Percentiles rank a stretch among this genome's conserved stretches.
These are phyloP conservation scores for Acanthamoeba royreba DNA, from an alignment of 208 protist genomes.

Conservation along the genomic window DNA sequence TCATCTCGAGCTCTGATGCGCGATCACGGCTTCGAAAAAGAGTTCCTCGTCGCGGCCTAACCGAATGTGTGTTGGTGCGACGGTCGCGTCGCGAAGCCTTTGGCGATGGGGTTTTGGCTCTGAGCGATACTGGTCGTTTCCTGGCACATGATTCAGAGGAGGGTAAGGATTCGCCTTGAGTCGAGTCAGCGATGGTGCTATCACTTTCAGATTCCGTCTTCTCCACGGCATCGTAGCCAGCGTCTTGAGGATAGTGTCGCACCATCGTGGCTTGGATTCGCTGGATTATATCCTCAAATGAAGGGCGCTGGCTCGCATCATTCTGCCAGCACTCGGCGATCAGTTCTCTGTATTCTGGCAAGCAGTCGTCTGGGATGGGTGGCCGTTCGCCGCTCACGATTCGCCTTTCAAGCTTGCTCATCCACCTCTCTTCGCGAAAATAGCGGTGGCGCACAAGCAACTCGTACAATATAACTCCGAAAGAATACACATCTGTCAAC, in stretches of 20 bases:
- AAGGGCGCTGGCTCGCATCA: not conserved
- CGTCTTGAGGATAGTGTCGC: not conserved
- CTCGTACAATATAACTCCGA: slow-evolving; percentile 62
- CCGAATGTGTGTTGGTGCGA: too few relatives aligned
- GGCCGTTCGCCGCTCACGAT: slow-evolving; percentile 49
- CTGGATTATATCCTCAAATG: not conserved
- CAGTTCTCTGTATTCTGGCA: slow-evolving; percentile 43
- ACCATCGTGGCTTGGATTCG: not conserved
- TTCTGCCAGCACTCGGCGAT: slow-evolving; percentile 28
- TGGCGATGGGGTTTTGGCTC: too few relatives aligned
- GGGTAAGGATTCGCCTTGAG: too few relatives aligned
- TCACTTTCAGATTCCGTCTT: not conserved
- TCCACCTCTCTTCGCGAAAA: slow-evolving; percentile 45
- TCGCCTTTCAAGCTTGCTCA: slow-evolving; percentile 48
- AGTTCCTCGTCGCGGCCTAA: too few relatives aligned
- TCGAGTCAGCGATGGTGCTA: not conserved
- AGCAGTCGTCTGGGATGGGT: not conserved
- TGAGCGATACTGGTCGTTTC: too few relatives aligned
- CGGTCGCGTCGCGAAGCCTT: too few relatives aligned
- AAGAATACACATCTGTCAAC: slow-evolving; percentile 56
- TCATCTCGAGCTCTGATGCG: not conserved
- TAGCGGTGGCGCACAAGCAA: slow-evolving; percentile 40
- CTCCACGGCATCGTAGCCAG: not conserved
- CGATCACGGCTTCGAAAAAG: too few relatives aligned
- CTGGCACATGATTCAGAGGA: too few relatives aligned